Evolutionary conservation across 2,329 filamentous ascomycete genomes (phyloP), one percentile per base, ranked within the genome.

Genomic region (Pestalotiopsis fici): DNA sequence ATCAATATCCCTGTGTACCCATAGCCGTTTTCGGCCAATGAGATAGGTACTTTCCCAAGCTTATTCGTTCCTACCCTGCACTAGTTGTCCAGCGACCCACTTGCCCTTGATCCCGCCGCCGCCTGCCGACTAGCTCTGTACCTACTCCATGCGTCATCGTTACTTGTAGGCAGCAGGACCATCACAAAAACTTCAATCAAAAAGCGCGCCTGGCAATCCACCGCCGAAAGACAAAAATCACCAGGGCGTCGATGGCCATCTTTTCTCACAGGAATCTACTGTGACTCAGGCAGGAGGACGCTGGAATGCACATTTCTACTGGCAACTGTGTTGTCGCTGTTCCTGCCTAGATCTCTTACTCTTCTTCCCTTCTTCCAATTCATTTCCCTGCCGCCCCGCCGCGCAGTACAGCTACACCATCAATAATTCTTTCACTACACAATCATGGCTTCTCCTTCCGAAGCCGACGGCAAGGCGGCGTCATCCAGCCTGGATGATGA

Each of bases 131-230:
- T 12, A 23, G 18, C 13, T 31, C n/a, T 12, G n/a, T 35, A 60
- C n/a, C n/a, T n/a, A n/a, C 31, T 60, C 59, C 59, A 35, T 60
- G 59, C 59, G 59, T 60, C 59, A 60, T 60, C 27, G 13, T 12
- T 5, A 27, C 27, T 39, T 37, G 59, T n/a, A 60, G 59, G 31
- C 59, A 60, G 59, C 59, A 59, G n/a, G 31, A 23, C 31, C 27
- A 35, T 37, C 43, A 35, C 59, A 60, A 60, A 60, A n/a, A 37
- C 43, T 50, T 50, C 43, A 50, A 4, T n/a, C 9, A n/a, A 18
- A n/a, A 3, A 50, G 43, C n/a, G n/a, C n/a, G 5, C 9, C 18
- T 50, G 43, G 31, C 31, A n/a, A n/a, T n/a, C n/a, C n/a, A n/a
- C n/a, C n/a, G n/a, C n/a, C n/a, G n/a, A n/a, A n/a, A n/a, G n/a